Evolutionary conservation across 768 basidiomycete species (phyloP).

Genomic region (Collybia nuda): DNA sequence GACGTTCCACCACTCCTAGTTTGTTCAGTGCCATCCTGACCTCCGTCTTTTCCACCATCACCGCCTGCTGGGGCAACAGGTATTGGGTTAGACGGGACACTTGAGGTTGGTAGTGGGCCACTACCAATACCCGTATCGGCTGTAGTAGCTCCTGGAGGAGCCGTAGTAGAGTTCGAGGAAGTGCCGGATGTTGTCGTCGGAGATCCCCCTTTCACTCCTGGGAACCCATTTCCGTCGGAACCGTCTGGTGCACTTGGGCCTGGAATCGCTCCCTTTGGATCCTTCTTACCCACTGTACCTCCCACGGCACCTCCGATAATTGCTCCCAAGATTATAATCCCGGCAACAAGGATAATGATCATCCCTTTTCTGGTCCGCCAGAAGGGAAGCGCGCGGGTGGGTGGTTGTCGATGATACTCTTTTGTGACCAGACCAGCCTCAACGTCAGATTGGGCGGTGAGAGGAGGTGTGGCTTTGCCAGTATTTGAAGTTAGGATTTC

Average conservation of each 20-base stretch:
- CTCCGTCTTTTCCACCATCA: no score
- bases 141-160: background rate
- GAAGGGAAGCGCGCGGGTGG: slow-evolving; percentile 33
- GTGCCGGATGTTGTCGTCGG: background rate
- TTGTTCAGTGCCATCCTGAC: no score
- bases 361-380: slow-evolving; percentile 49
- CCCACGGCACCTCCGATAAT: slow-evolving; percentile 62
- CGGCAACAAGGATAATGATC: slow-evolving; percentile 33
- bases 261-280: background rate
- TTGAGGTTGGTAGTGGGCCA: no score
- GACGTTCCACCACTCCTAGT: no score
- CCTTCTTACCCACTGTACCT: slow-evolving; percentile 28
- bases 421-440: background rate
- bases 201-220: background rate
- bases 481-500: slow-evolving; percentile 34
- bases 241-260: background rate
- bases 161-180: background rate
- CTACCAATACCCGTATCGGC: background rate
- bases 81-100: no score
- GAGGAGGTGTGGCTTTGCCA: slow-evolving; percentile 12
- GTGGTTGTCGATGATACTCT: no score
- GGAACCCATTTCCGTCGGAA: background rate
- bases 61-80: no score
- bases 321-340: slow-evolving; percentile 45
- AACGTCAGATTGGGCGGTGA: background rate